Evolutionary conservation across 2,329 filamentous ascomycete species (phyloP).

Genomic region (Cladosporium sp.): DNA sequence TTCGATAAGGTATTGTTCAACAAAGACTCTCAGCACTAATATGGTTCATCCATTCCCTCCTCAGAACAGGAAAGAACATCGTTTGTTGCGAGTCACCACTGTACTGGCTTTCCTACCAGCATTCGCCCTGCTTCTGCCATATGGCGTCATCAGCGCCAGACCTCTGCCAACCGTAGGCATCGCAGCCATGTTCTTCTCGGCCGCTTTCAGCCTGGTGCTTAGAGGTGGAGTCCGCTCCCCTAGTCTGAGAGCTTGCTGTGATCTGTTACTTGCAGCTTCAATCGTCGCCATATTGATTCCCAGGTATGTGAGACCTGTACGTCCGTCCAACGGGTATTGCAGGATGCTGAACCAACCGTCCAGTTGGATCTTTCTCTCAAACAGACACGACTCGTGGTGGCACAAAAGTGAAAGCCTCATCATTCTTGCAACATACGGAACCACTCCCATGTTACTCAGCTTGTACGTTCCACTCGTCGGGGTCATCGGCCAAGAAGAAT

Average conservation of each 20-base stretch:
- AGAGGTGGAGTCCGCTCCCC: neutral
- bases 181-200: slow-evolving; percentile 9
- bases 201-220: neutral
- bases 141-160: neutral
- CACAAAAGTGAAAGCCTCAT: neutral
- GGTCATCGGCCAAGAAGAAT: neutral
- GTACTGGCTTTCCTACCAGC: neutral
- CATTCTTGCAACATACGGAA: slow-evolving; percentile 8
- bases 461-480: neutral
- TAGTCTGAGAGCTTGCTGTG: neutral
- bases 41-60: neutral
- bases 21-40: neutral
- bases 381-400: neutral
- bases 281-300: neutral
- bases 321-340: neutral
- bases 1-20: neutral
- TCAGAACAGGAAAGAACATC: neutral
- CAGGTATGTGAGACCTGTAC: neutral
- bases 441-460: slow-evolving; percentile 4
- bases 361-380: neutral
- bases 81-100: neutral
- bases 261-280: neutral
- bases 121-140: neutral
- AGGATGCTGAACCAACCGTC: neutral
- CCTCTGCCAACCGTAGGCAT: slow-evolving; percentile 2